phyloP scores from a whole-genome alignment of 106 monocot species.

The Allium sativum region DNA sequence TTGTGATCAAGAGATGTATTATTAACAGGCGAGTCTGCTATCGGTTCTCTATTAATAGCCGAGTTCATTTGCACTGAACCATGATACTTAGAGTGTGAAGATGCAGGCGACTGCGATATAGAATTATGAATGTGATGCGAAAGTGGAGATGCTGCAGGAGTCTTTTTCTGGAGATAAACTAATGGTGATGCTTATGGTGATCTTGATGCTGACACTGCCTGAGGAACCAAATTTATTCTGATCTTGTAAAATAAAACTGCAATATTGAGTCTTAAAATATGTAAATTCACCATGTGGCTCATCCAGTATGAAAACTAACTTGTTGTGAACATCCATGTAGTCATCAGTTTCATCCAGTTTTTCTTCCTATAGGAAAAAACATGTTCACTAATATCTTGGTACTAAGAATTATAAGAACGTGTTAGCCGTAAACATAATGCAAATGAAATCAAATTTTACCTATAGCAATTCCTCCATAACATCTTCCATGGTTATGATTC shows the following conservation, averaged over 20 bases:
- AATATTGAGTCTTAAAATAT: background rate
- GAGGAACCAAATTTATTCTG: conserved; percentile 35
- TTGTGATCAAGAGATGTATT: background rate
- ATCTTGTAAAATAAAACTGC: conserved; percentile 22
- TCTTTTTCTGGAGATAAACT: conserved; percentile 18
- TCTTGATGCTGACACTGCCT: conserved; percentile 15
- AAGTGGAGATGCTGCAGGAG: conserved; percentile 28
- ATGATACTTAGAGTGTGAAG: conserved; percentile 6
- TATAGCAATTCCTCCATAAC: conserved; percentile 98
- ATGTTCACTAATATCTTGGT: no score
- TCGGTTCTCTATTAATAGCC: conserved; percentile 6
- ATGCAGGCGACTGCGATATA: conserved; percentile 14
- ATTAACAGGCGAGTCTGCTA: conserved; percentile 6
- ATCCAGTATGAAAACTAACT: conserved; percentile 30
- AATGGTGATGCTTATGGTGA: conserved; percentile 12
- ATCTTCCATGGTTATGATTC: conserved; percentile 99
- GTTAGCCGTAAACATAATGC: no score
- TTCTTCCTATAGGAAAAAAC: conserved; percentile 39
- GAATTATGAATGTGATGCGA: conserved; percentile 12
- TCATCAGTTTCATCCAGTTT: conserved; percentile 51
- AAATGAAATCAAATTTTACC: no score
- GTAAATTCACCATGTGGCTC: no score
- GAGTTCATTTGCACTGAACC: conserved; percentile 8
- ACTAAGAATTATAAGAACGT: no score
- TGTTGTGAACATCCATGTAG: conserved; percentile 44